These are phyloP conservation scores for Santalum album DNA, from an alignment of 164 flowering plant species.

Conservation along the genomic window DNA sequence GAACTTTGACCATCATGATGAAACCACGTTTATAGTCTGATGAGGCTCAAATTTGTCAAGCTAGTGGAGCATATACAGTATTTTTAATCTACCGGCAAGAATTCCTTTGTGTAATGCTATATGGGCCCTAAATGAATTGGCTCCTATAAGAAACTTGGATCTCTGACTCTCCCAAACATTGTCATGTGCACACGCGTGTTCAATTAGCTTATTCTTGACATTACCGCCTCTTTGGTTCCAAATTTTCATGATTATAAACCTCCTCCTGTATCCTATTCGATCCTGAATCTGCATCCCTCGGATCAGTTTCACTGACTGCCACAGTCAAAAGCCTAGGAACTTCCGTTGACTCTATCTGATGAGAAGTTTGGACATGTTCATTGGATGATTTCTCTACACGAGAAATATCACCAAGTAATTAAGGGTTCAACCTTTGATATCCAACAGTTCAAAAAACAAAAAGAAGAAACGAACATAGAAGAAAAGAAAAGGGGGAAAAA, in stretches of 20 bases:
- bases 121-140: no score
- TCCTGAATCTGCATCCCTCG: conserved; percentile 12
- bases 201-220: neutral
- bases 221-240: conserved; percentile 46
- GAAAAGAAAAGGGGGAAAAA: neutral
- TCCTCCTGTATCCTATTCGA: conserved; percentile 28
- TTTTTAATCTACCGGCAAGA: no score
- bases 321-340: conserved; percentile 14
- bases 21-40: no score
- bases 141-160: no score
- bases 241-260: conserved; percentile 26
- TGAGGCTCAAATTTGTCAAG: no score
- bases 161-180: no score
- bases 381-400: conserved; percentile 21
- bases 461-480: neutral
- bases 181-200: no score
- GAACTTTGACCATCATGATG: no score
- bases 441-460: neutral
- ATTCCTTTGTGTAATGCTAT: no score
- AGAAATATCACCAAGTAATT: neutral
- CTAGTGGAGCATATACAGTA: no score
- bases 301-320: conserved; percentile 21
- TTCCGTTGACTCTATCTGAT: conserved; percentile 17
- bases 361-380: conserved; percentile 18
- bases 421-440: no score